Conservation (phyloP, 768 basidiomycete species). For the Amanita thiersii region DNA sequence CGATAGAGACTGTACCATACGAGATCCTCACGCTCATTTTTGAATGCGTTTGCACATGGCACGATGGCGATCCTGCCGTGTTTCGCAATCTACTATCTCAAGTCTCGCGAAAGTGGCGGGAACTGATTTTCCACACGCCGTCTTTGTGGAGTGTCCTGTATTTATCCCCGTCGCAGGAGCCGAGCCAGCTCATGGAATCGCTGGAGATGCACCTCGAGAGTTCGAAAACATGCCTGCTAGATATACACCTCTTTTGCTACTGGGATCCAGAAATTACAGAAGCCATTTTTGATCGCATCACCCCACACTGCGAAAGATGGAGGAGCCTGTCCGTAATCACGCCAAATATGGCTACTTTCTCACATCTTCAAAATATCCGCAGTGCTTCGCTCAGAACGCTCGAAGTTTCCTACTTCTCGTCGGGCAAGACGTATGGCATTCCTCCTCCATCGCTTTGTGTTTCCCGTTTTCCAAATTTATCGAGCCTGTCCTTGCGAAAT, state of each 20-base stretch:
- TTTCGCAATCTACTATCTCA: conserved; percentile 14
- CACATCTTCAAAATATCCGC: conserved; percentile 13
- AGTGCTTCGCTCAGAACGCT: conserved; percentile 18
- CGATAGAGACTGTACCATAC: conserved; percentile 5
- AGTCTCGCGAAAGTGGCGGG: conserved; percentile 17
- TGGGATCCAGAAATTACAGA: conserved; percentile 18
- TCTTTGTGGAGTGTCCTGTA: conserved; percentile 24
- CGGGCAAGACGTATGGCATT: conserved; percentile 12
- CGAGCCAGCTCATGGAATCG: conserved; percentile 11
- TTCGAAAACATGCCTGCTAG: conserved; percentile 20
- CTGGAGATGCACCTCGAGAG: conserved; percentile 18
- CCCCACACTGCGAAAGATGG: conserved; percentile 22
- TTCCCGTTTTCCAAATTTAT: conserved; percentile 16
- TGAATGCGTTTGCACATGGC: conserved; percentile 12
- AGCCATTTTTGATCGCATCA: conserved; percentile 15
- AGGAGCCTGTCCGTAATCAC: conserved; percentile 17
- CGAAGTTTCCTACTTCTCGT: conserved; percentile 18
- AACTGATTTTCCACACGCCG: conserved; percentile 18
- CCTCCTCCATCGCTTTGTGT: conserved; percentile 14
- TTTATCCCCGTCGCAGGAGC: conserved; percentile 17
- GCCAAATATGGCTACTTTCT: conserved; percentile 16
- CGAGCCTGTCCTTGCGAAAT: conserved; percentile 19
- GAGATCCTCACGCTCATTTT: conserved; percentile 14
- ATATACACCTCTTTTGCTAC: conserved; percentile 21
- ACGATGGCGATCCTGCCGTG: background rate